These are phyloP conservation scores for Vigna mungo DNA, from an alignment of 306 rosid genomes.

Conservation along the genomic window DNA sequence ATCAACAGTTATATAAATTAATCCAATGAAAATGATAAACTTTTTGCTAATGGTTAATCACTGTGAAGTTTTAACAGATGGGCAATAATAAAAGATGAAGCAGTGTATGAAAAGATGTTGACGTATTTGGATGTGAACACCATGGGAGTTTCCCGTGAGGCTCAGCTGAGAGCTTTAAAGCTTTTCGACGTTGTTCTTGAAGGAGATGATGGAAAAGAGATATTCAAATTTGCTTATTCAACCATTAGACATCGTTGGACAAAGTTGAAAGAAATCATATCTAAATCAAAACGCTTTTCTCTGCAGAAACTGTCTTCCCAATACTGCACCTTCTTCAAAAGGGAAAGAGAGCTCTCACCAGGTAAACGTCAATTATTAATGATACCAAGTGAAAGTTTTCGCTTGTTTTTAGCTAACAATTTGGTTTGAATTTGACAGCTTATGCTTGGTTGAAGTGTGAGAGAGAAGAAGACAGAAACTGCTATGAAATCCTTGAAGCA, in stretches of 20 bases:
- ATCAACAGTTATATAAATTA: not conserved
- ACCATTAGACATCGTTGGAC: conserved; percentile 54
- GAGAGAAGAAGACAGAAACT: conserved; percentile 53
- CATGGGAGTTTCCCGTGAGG: conserved; percentile 55
- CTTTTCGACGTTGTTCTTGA: conserved; percentile 47
- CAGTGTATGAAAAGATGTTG: conserved; percentile 54
- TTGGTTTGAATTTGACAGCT: conserved; percentile 35
- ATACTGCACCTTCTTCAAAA: conserved; percentile 46
- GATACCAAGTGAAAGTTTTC: not conserved
- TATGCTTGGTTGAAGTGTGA: conserved; percentile 65
- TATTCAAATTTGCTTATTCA: conserved; percentile 55
- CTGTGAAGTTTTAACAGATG: conserved; percentile 43
- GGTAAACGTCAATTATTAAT: conserved; percentile 33
- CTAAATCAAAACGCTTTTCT: conserved; percentile 56
- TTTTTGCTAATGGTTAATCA: not conserved
- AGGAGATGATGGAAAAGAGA: conserved; percentile 41
- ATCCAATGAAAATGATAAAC: not conserved
- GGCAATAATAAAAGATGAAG: conserved; percentile 63
- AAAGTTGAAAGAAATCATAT: conserved; percentile 38
- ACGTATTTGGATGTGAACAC: not conserved
- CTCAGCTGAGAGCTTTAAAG: conserved; percentile 59
- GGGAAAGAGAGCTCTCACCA: conserved; percentile 52
- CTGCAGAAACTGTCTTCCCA: conserved; percentile 48
- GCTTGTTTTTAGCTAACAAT: not conserved
- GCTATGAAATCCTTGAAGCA: conserved; percentile 45